These are phyloP conservation scores for Saccharomycopsis sp. DNA, from an alignment of 805 yeast genomes.

Conservation along the genomic window DNA sequence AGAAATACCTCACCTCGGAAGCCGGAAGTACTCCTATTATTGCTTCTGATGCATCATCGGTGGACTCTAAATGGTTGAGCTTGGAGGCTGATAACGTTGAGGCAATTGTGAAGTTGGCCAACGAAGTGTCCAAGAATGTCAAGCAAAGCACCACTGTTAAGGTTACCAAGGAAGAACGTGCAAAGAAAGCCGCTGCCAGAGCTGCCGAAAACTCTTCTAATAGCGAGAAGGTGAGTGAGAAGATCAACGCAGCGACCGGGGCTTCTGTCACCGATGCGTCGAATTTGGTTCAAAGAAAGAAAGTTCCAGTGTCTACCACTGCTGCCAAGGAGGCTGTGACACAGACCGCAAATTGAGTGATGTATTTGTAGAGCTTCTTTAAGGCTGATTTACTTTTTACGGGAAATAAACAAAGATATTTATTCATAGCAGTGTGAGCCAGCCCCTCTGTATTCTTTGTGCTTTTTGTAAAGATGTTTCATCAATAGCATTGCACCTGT, in stretches of 20 bases:
- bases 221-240: not conserved
- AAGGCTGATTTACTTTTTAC: not conserved
- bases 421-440: not conserved
- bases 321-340: slow-evolving; percentile 11
- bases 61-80: slow-evolving; percentile 13
- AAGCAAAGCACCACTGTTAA: slow-evolving; percentile 9
- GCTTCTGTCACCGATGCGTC: not conserved
- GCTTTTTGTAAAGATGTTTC: no score
- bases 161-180: not conserved
- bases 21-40: not conserved
- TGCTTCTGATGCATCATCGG: not conserved
- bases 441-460: not conserved
- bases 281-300: slow-evolving; percentile 7
- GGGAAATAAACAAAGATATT: not conserved
- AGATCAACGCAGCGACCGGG: slow-evolving; percentile 11
- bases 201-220: not conserved
- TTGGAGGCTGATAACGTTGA: slow-evolving; percentile 3
- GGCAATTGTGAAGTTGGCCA: slow-evolving; percentile 8
- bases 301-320: slow-evolving; percentile 3
- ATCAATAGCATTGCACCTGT: no score
- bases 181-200: not conserved
- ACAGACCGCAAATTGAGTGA: not conserved
- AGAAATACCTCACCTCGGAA: slow-evolving; percentile 1
- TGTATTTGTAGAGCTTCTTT: not conserved
- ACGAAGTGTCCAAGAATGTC: not conserved